Base-by-base conservation (phyloP, 2,329 filamentous ascomycete genomes). In the Hypocrella siamensis region DNA sequence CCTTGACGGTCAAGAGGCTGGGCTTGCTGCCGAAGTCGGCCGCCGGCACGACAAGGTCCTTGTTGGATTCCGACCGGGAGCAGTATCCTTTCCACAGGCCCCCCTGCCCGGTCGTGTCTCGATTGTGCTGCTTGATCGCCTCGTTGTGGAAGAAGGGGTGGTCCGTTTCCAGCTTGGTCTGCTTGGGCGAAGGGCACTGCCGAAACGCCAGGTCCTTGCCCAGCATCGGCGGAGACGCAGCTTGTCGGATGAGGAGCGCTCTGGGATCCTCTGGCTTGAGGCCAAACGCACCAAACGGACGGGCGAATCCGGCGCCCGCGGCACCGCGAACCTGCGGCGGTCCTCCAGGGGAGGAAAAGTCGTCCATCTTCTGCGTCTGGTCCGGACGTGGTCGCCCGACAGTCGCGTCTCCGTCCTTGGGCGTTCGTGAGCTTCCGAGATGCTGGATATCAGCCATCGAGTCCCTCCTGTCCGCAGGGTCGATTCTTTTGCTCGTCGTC, bases 71-170 rank as follows among this genome's bases (percentile, higher is more conserved):
- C 37, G 49, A 50, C 38, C 48, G 47, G 48, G 56, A 68, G 49
- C 78, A 82, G 46, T 78, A 79, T 4, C 81, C 81, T 40, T 73
- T 72, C 85, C 85, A 93, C 9, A 93, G 65, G 25, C 80, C 80
- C 26, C 65, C 58, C 34, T 61, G 62, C 21, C 64, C 75, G 39
- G 70, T 70, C 7, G 61, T 56, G 38, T 70, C 65, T 35, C 71
- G 64, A 41, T 66, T 61, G 37, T 52, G 56, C 44, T 59, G 66
- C 46, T 65, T 62, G 18, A 51, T 42, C 32, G 61, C 48, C 36
- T 52, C 55, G 38, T 57, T 50, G 29, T 60, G 54, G 51, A 63
- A 54, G 54, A 66, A 72, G 42, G 59, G 69, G 46, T 84, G 79
- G 34, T 81, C 77, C 1, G 80, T 75, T 47, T 93, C 84, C 45